Evolutionary conservation across 2,329 filamentous ascomycete genomes (phyloP).

Genomic region (Cladosporium sp.): DNA sequence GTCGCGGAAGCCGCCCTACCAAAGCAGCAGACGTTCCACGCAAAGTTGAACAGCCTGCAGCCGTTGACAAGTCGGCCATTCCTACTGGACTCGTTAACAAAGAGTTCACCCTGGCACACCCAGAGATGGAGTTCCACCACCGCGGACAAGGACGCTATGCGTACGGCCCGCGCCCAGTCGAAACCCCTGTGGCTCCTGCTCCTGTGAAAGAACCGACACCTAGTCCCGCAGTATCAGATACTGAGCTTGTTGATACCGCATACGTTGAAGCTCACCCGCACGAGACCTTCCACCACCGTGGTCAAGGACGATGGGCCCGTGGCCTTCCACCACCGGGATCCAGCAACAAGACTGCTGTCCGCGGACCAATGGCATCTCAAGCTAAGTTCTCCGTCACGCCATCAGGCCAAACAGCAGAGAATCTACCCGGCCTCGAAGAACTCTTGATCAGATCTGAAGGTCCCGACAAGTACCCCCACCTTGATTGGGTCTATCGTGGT

Average conservation of each 20-base stretch:
- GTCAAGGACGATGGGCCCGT: constrained; percentile 28
- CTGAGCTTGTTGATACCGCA: constrained; percentile 19
- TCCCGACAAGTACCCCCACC: constrained; percentile 27
- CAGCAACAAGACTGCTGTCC: constrained; percentile 26
- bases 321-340: constrained; percentile 25
- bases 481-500: constrained; percentile 30
- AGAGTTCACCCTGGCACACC: constrained; percentile 22
- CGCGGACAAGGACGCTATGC: constrained; percentile 28
- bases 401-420: neutral
- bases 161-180: constrained; percentile 17
- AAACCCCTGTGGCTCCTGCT: constrained; percentile 1
- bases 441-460: constrained; percentile 28
- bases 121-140: constrained; percentile 24
- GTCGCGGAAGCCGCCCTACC: constrained; percentile 18
- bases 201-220: neutral
- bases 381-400: constrained; percentile 4
- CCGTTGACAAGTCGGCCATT: neutral
- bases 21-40: neutral
- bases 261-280: constrained; percentile 27
- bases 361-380: constrained; percentile 21
- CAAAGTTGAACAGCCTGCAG: neutral
- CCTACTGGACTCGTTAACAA: constrained; percentile 17
- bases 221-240: neutral
- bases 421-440: constrained; percentile 16
- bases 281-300: constrained; percentile 27